phyloP scores from a whole-genome alignment of 805 yeast genomes.

The Candida railenensis region DNA sequence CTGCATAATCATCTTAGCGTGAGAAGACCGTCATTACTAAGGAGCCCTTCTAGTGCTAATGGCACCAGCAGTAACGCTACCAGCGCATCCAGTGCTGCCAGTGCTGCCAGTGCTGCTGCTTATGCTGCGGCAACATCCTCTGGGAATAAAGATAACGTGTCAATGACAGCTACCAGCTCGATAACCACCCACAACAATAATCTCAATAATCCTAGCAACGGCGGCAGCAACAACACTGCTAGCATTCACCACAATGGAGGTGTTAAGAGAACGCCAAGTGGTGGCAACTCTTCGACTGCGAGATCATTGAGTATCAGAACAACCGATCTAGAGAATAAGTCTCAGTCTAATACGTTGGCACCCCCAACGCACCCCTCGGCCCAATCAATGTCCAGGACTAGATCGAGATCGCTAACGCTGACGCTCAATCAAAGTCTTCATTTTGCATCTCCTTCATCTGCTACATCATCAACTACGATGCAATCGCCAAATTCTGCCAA shows the following conservation, averaged over 20 bases:
- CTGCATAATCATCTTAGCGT: conserved; percentile 1
- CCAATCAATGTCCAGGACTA: conserved; percentile 5
- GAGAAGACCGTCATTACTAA: conserved; percentile 9
- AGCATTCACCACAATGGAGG: background rate
- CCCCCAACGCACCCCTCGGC: background rate
- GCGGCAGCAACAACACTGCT: background rate
- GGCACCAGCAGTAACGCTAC: background rate
- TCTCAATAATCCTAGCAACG: background rate
- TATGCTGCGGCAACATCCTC: background rate
- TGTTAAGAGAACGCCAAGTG: conserved; percentile 2
- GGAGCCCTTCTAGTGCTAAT: conserved; percentile 5
- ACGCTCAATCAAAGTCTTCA: conserved; percentile 15
- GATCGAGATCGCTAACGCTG: conserved; percentile 19
- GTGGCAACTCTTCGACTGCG: background rate
- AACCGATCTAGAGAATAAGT: background rate
- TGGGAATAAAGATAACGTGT: background rate
- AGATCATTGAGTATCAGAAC: background rate
- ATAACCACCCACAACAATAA: background rate
- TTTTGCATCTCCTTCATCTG: conserved; percentile 7
- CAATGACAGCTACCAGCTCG: background rate
- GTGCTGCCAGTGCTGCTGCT: conserved; percentile 3
- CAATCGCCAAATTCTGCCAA: background rate
- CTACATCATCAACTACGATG: background rate
- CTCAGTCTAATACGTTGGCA: background rate
- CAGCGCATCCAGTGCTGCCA: background rate